Percentiles rank a stretch among this genome's conserved stretches.
Evolutionary conservation across 345 rosid genomes (phyloP).

Genomic region (Hibiscus syriacus): DNA sequence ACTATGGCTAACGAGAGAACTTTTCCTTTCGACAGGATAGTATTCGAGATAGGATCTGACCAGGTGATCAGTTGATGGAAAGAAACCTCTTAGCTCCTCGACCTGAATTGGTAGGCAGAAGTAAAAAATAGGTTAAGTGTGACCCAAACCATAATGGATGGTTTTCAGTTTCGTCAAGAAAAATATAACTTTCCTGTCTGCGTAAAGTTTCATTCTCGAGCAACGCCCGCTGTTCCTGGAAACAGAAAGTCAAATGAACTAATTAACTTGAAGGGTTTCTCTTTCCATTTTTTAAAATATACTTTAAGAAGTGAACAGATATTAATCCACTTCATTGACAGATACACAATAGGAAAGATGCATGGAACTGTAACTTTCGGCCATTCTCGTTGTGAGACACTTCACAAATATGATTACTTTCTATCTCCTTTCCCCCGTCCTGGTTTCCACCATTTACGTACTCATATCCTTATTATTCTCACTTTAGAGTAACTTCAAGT

Average conservation of each 20-base stretch:
- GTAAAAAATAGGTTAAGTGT: not conserved
- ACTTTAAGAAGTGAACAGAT: not conserved
- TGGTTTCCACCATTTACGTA: no score
- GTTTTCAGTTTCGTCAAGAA: conserved; percentile 6
- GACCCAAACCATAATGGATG: not conserved
- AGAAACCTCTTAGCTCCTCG: conserved; percentile 68
- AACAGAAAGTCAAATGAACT: conserved; percentile 5
- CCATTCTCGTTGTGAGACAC: not conserved
- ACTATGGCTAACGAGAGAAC: conserved; percentile 24
- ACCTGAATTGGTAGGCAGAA: conserved; percentile 34
- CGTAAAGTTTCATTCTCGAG: conserved; percentile 87
- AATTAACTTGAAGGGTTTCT: not conserved
- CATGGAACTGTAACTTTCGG: not conserved
- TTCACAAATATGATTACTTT: not conserved
- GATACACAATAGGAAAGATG: not conserved
- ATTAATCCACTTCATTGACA: not conserved
- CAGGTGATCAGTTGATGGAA: conserved; percentile 36
- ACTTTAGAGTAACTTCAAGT: not conserved
- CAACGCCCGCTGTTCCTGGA: conserved; percentile 71
- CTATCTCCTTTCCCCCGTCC: not conserved
- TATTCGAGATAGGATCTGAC: conserved; percentile 44
- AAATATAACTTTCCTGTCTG: conserved; percentile 48
- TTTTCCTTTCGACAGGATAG: conserved; percentile 42
- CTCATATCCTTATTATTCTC: no score
- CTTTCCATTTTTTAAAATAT: not conserved